Evolutionary conservation across 2,329 filamentous ascomycete species (phyloP).

Genomic region (Epichloe typhina): DNA sequence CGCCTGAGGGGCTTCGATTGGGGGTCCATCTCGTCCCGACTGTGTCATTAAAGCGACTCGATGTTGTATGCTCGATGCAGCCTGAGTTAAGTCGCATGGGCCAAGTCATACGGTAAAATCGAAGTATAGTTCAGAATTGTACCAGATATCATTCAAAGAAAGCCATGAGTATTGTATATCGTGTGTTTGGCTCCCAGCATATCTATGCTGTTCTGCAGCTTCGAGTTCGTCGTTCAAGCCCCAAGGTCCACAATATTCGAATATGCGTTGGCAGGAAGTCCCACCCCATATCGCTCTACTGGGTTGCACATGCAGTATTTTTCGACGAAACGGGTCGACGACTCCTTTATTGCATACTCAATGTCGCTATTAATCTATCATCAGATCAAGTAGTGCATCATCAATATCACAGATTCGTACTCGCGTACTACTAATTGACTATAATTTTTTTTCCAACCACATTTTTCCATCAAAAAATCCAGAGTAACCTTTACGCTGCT

Average conservation of each 20-base stretch:
- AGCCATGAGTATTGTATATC: neutral
- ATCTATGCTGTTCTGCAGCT: neutral
- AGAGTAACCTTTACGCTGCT: neutral
- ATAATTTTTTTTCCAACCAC: too few species aligned
- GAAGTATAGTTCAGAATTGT: neutral
- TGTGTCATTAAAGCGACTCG: constrained; percentile 50
- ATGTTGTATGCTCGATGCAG: constrained; percentile 1
- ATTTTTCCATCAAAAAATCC: neutral
- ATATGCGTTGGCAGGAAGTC: neutral
- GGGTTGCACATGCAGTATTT: neutral
- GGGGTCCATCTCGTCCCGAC: constrained; percentile 47
- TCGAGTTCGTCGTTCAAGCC: neutral
- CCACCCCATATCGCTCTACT: constrained; percentile 9
- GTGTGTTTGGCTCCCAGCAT: neutral
- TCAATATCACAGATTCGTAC: too few species aligned
- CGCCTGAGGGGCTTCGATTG: constrained; percentile 55
- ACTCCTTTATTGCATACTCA: neutral
- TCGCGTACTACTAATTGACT: too few species aligned
- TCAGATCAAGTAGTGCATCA: too few species aligned
- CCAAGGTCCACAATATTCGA: neutral
- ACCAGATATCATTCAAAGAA: neutral
- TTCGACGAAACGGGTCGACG: too few species aligned
- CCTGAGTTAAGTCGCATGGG: neutral
- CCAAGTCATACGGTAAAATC: constrained; percentile 10
- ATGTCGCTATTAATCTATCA: too few species aligned